phyloP scores from a whole-genome alignment of 345 rosid genomes.

The Brassica nigra region DNA sequence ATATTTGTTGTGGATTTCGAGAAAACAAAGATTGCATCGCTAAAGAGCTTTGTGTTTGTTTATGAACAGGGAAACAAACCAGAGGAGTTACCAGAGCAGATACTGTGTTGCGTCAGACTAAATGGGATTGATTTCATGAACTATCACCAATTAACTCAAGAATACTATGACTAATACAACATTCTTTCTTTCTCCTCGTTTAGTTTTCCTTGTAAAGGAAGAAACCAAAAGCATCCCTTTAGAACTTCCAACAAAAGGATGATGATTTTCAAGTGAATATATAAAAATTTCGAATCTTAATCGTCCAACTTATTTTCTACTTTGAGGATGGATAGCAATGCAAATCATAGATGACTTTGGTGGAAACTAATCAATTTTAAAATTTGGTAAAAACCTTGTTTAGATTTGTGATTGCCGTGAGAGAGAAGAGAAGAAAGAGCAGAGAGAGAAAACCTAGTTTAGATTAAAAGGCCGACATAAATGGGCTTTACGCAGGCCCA shows the following conservation, averaged over 20 bases:
- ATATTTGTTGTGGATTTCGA: too few species aligned
- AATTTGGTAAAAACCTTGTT: too few species aligned
- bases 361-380: background rate
- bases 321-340: constrained; percentile 4
- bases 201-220: background rate
- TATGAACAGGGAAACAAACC: constrained; percentile 73
- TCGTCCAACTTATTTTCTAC: background rate
- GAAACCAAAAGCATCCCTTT: constrained; percentile 26
- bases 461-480: background rate
- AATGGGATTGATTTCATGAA: constrained; percentile 74
- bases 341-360: background rate
- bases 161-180: constrained; percentile 37
- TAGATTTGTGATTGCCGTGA: background rate
- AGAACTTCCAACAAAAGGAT: constrained; percentile 13
- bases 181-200: constrained; percentile 14
- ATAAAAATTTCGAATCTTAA: constrained; percentile 20
- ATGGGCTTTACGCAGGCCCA: background rate
- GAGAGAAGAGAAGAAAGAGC: background rate
- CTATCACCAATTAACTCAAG: constrained; percentile 69
- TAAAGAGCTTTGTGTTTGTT: background rate
- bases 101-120: constrained; percentile 77
- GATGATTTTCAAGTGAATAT: constrained; percentile 35
- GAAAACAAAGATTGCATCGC: too few species aligned
- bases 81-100: constrained; percentile 93
- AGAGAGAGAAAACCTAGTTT: too few species aligned